These are phyloP conservation scores for Tolypocladium pustulatum DNA, from an alignment of 2,329 filamentous ascomycete species.

Conservation along the genomic window DNA sequence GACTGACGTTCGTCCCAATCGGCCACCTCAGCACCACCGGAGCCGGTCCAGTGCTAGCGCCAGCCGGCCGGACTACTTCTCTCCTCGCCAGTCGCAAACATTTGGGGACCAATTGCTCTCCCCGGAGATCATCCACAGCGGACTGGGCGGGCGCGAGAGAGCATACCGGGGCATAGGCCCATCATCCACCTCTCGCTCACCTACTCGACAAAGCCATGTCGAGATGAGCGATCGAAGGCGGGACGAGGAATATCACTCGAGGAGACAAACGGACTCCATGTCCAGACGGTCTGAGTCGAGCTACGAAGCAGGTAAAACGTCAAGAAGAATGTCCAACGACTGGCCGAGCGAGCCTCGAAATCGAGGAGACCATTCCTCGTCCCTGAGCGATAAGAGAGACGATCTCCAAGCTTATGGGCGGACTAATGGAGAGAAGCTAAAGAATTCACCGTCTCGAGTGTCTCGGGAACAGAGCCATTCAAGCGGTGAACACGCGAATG, in stretches of 20 bases:
- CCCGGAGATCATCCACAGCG: slow-evolving; percentile 30
- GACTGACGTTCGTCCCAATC: slow-evolving; percentile 24
- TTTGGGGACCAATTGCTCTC: slow-evolving; percentile 26
- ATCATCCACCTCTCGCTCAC: slow-evolving; percentile 20
- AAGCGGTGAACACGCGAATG: slow-evolving; percentile 26
- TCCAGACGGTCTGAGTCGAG: slow-evolving; percentile 12
- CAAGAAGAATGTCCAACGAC: slow-evolving; percentile 22
- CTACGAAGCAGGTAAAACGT: slow-evolving; percentile 14
- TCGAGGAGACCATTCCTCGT: slow-evolving; percentile 14
- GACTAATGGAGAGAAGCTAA: slow-evolving; percentile 11
- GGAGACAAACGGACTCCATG: slow-evolving; percentile 15
- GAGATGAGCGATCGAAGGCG: slow-evolving; percentile 15
- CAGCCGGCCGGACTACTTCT: slow-evolving; percentile 20
- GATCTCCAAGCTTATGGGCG: slow-evolving; percentile 17
- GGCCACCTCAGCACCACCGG: slow-evolving; percentile 19
- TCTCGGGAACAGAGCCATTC: slow-evolving; percentile 23
- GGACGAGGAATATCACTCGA: slow-evolving; percentile 12
- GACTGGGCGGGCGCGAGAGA: slow-evolving; percentile 30
- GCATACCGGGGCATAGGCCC: slow-evolving; percentile 21
- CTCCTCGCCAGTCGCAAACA: slow-evolving; percentile 15
- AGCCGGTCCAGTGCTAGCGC: slow-evolving; percentile 24
- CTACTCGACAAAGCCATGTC: slow-evolving; percentile 18
- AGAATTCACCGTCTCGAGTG: slow-evolving; percentile 7
- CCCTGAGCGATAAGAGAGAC: slow-evolving; percentile 18
- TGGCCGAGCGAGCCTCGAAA: slow-evolving; percentile 15